Conservation (phyloP, 164 flowering plant genomes). For the Umbilicus rupestris region DNA sequence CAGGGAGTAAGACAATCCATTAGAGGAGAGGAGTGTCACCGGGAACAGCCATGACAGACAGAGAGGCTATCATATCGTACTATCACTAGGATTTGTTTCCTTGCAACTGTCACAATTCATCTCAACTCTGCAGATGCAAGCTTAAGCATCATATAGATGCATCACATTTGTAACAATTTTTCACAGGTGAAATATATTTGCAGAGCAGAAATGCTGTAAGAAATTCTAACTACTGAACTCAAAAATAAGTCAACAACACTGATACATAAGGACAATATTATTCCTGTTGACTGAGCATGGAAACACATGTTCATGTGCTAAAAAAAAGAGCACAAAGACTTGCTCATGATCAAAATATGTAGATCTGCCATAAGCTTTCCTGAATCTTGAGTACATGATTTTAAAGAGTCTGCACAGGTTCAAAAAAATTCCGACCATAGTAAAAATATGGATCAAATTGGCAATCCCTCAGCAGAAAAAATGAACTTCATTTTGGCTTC, state of each 20-base stretch:
- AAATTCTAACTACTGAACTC: too few relatives aligned
- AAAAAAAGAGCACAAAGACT: background rate
- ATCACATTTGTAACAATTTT: too few relatives aligned
- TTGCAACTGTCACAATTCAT: too few relatives aligned
- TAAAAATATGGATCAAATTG: background rate
- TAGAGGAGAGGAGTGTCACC: background rate
- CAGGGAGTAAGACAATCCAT: conserved; percentile 40
- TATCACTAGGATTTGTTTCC: conserved; percentile 25
- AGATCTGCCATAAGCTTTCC: background rate
- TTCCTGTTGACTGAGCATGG: too few relatives aligned
- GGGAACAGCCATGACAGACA: background rate
- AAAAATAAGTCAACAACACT: too few relatives aligned
- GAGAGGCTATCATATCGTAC: conserved; percentile 11
- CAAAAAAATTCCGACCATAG: background rate
- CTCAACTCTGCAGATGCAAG: too few relatives aligned
- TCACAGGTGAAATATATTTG: too few relatives aligned
- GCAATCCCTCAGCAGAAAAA: background rate
- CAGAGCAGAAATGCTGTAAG: too few relatives aligned
- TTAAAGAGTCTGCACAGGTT: background rate
- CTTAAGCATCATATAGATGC: too few relatives aligned
- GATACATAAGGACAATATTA: too few relatives aligned
- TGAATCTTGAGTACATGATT: background rate
- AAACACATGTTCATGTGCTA: background rate
- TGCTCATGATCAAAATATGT: background rate
- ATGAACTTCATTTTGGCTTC: background rate